Base-by-base conservation (phyloP, 768 basidiomycete species). In the Lepiota subincarnata region DNA sequence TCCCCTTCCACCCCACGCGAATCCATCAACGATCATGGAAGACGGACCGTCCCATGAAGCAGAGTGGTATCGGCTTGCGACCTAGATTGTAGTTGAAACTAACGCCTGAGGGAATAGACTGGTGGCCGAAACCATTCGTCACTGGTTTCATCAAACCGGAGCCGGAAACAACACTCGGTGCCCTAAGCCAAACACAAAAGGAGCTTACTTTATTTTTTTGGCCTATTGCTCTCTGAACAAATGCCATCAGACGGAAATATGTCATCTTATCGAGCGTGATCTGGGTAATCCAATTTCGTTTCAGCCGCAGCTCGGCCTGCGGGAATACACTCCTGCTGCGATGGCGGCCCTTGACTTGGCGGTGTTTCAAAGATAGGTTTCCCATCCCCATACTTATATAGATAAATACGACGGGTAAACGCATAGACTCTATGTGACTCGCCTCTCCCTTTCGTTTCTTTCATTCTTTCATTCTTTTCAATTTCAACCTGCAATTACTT, bases 391-490 rank as follows among this genome's bases (percentile, higher is more conserved):
- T 11, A 26, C 34, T 16, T 44, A 44, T 52, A 52, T 52, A 52
- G 42, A 22, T 37, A 36, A 16, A n/a, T 28, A 41, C 14, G 28
- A 22, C 42, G 26, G 22, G 31, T 31, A 35, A 16, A 18, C 6
- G 12, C 28, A 31, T 7, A 28, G 11, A 34, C 44, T 26, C 44
- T 4, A 26, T 20, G n/a, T 24, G 22, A 31, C 31, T 48, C 46
- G 42, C 55, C 49, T 57, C 55, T 19, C 19, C 58, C 48, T 37
- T 49, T 43, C 56, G 56, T n/a, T n/a, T n/a, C n/a, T n/a, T n/a
- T n/a, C n/a, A n/a, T n/a, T n/a, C n/a, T n/a, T n/a, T n/a, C n/a
- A 26, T 57, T 47, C 42, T 37, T 41, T 31, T 39, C 56, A 16
- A 46, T 53, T 42, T 52, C 54, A 22, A 54, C 39, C 46, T 55